Base-by-base conservation (phyloP, 2,329 filamentous ascomycete species). In the Paramyrothecium roridum region DNA sequence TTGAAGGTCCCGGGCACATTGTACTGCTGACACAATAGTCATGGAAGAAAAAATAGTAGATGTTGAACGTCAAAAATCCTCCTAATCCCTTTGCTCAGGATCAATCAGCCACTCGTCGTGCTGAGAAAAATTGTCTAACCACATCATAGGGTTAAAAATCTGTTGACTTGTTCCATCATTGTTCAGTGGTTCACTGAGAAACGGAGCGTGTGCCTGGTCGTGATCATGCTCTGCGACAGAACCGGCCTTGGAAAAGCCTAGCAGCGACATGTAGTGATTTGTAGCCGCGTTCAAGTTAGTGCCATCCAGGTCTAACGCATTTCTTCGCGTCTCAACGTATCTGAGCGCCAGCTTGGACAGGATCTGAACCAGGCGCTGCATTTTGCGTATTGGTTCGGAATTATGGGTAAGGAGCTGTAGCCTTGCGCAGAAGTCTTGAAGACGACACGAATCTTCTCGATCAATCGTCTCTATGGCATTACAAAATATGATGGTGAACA, bases 281-380 rank as follows among this genome's bases (percentile, higher is more conserved):
- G 16, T 37, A 16, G 33, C 33, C 8, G 33, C 33, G 10, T 37
- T 37, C 10, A 16, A 8, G 33, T 37, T 8, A 8, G 16, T 16
- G 16, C 16, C 33, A 10, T 37, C 33, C 10, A 10, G 10, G 33
- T 37, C 33, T 10, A 37, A 16, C 16, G 33, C 8, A 37, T 37
- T 16, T 26, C 61, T 63, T 52, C 81, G 82, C 2, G 81, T 80
- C 62, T 85, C 80, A 17, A 86, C 73, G 59, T 86, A 87, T 4
- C 85, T 72, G 37, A 77, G 74, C 1, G 83, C 83, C 8, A 87
- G 80, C 37, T 76, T 82, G 59, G 81, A 78, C 50, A 87, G 77
- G 2, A 85, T 78, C 49, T 82, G 76, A 58, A 83, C 86, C 16
- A 87, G 74, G 23, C 77, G 80, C 57, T 83, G 77, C 17, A 85